Evolutionary conservation across 257 asterid species (phyloP), one percentile per base, ranked within the genome.

Genomic region (Craterostigma plantagineum): DNA sequence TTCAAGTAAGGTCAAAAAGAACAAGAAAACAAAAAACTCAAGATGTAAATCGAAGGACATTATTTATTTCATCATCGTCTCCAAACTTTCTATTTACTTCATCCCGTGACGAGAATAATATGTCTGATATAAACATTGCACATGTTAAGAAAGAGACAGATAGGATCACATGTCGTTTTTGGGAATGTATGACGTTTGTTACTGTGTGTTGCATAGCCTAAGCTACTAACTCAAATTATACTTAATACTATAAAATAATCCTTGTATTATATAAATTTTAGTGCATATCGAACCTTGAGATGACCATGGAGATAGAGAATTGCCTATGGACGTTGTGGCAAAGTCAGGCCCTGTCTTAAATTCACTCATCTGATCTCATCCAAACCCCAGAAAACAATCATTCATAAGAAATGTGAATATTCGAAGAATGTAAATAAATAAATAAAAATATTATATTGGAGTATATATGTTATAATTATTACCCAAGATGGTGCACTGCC

Each of bases 241-340:
- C 9, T 14, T 1, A 18, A 11, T 3, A 1, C 7, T 6, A 14
- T 10, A 17, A 3, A 4, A 15, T 16, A 17, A 33, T 16, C 18
- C 43, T 10, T 43, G 43, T 34, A 56, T 36, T 2, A 2, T 12
- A 4, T 12, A 36, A 34, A 34, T 6, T 34, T 6, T 36, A 36
- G 12, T 36, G 11, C 8, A 7, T 40, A 62, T 42, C 49, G 12
- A 43, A 77, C 92, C 93, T 70, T 65, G 74, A 39, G 94, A 77
- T 11, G 94, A 71, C 86, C 96, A 73, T 9, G 92, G 91, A 54
- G 92, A 85, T 58, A 64, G 67, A 46, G 71, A 66, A 11, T 76
- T 61, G 45, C 73, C 82, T 35, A 84, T 72, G 10, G 92, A 67
- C 1, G 72, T 49, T 38, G 72, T 45, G 16, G 87, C 62, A 60